Conservation (phyloP, 225 moss, liverwort and hornwort species). For the Polytrichum formosum region DNA sequence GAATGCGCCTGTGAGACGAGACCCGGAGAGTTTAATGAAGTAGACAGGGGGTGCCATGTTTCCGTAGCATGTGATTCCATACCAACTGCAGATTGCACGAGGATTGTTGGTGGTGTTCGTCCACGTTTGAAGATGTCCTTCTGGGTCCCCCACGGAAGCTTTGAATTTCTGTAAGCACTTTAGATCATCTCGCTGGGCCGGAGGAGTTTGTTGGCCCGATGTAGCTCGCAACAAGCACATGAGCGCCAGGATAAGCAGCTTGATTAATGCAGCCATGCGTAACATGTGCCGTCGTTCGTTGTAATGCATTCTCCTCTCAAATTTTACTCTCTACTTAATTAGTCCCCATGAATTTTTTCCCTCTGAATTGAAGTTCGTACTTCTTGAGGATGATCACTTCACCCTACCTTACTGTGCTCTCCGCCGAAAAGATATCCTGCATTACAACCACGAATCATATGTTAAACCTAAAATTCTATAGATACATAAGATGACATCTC, state of each 20-base stretch:
- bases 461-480: too few relatives aligned
- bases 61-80: constrained; percentile 68
- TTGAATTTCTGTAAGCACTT: constrained; percentile 73
- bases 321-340: too few relatives aligned
- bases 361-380: too few relatives aligned
- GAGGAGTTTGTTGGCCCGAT: neutral
- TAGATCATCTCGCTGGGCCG: constrained; percentile 38
- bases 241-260: constrained; percentile 17
- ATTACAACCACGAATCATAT: too few relatives aligned
- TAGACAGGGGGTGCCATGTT: constrained; percentile 52
- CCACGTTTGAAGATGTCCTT: constrained; percentile 51
- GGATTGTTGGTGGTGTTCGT: constrained; percentile 23
- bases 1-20: constrained; percentile 57
- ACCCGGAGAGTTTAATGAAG: constrained; percentile 52
- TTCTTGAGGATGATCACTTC: too few relatives aligned
- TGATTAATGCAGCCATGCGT: constrained; percentile 30
- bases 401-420: too few relatives aligned
- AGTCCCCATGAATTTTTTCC: too few relatives aligned
- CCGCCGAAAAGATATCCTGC: too few relatives aligned
- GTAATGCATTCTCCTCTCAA: too few relatives aligned
- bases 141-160: constrained; percentile 65
- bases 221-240: neutral
- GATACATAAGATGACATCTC: too few relatives aligned
- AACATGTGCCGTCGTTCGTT: too few relatives aligned
- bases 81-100: constrained; percentile 56